Percentiles rank a stretch among this genome's conserved stretches.
These are phyloP conservation scores for Punctularia strigosozonata DNA, from an alignment of 768 basidiomycete species.

Conservation along the genomic window DNA sequence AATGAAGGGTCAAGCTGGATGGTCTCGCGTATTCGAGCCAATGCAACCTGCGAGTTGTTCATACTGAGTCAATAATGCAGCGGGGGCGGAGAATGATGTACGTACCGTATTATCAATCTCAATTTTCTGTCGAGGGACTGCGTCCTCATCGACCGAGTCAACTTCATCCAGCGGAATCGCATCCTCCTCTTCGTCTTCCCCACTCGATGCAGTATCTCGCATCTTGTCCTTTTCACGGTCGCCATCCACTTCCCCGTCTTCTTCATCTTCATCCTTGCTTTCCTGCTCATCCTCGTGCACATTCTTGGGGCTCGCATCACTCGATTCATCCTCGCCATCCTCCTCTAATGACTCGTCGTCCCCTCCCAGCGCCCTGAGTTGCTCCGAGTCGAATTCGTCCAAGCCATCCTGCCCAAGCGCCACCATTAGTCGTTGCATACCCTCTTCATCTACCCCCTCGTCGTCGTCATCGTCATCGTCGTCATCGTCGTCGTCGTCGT, in stretches of 20 bases:
- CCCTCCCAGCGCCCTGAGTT: slow-evolving; percentile 32
- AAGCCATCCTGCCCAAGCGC: slow-evolving; percentile 54
- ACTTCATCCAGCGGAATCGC: slow-evolving; percentile 58
- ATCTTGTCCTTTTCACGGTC: slow-evolving; percentile 10
- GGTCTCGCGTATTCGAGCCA: slow-evolving; percentile 69
- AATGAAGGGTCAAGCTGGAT: slow-evolving; percentile 65
- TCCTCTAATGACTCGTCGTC: slow-evolving; percentile 16
- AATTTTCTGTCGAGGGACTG: slow-evolving; percentile 70
- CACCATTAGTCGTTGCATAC: slow-evolving; percentile 44
- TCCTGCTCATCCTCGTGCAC: slow-evolving; percentile 18
- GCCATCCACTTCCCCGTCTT: slow-evolving; percentile 13
- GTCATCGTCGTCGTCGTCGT: slow-evolving; percentile 5
- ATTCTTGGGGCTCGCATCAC: slow-evolving; percentile 2
- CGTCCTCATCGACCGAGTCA: slow-evolving; percentile 63
- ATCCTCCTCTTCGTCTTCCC: slow-evolving; percentile 20
- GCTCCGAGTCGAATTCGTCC: slow-evolving; percentile 50
- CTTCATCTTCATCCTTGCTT: slow-evolving; percentile 18
- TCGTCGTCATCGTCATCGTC: slow-evolving; percentile 18
- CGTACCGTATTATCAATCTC: slow-evolving; percentile 73
- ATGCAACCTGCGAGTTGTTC: slow-evolving; percentile 39
- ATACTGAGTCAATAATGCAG: slow-evolving; percentile 1
- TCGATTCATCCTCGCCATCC: slow-evolving; percentile 11
- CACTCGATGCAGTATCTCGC: slow-evolving; percentile 3
- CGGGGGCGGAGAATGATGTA: slow-evolving; percentile 8
- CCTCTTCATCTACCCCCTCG: slow-evolving; percentile 42